Evolutionary conservation across 371 early-diverging fungal species (phyloP).

Genomic region (Mucor circinelloides): DNA sequence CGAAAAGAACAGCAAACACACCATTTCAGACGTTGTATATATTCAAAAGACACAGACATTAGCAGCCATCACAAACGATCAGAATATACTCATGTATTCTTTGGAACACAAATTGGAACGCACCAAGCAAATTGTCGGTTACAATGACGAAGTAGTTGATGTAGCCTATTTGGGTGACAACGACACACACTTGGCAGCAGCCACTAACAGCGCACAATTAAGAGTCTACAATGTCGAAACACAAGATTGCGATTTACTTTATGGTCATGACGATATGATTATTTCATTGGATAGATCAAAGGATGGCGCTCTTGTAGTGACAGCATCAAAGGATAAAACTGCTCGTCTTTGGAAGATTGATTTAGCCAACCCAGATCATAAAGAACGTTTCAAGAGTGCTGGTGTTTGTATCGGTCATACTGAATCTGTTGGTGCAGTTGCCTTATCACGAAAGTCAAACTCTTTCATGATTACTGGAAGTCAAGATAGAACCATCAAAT

Average conservation of each 20-base stretch:
- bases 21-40: constrained; percentile 72
- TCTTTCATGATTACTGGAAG: constrained; percentile 83
- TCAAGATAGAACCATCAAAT: constrained; percentile 93
- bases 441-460: constrained; percentile 63
- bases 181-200: constrained; percentile 81
- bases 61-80: constrained; percentile 84
- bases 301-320: constrained; percentile 71
- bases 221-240: constrained; percentile 82
- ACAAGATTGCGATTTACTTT: constrained; percentile 82
- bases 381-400: constrained; percentile 57
- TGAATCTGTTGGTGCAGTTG: constrained; percentile 88
- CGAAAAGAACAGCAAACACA: constrained; percentile 66
- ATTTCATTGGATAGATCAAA: constrained; percentile 73
- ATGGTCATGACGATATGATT: constrained; percentile 89
- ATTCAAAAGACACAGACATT: constrained; percentile 57
- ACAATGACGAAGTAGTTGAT: constrained; percentile 95
- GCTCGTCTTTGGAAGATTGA: constrained; percentile 80
- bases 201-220: constrained; percentile 90
- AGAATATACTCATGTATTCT: constrained; percentile 84
- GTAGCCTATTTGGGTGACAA: constrained; percentile 74
- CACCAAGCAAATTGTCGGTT: constrained; percentile 87
- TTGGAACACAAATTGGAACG: constrained; percentile 55
- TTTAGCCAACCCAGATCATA: constrained; percentile 41
- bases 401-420: constrained; percentile 90
- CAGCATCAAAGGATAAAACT: constrained; percentile 91